Percentiles rank a stretch among this genome's conserved stretches.
Evolutionary conservation across 2,329 filamentous ascomycete species (phyloP).

Genomic region (Penicillium polonicum): DNA sequence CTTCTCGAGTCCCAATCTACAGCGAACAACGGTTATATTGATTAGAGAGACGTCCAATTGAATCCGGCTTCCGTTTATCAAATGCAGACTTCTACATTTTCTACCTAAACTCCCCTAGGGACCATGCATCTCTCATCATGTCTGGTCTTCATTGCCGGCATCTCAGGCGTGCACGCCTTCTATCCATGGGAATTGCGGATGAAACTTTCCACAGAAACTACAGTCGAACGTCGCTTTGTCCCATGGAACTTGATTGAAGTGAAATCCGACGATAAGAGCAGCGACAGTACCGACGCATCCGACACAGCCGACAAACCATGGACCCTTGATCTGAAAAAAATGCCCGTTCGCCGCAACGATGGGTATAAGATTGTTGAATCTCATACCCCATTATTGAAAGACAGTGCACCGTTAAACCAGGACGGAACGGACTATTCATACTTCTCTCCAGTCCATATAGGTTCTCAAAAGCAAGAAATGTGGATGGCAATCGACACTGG

Average conservation of each 20-base stretch:
- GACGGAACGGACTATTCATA: slow-evolving; percentile 57
- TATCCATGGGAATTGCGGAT: slow-evolving; percentile 41
- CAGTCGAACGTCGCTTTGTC: slow-evolving; percentile 34
- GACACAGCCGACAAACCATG: slow-evolving; percentile 16
- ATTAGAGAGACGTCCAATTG: neutral
- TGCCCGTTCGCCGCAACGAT: slow-evolving; percentile 48
- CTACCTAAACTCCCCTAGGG: slow-evolving; percentile 15
- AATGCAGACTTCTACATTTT: slow-evolving; percentile 8
- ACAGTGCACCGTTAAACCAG: slow-evolving; percentile 53
- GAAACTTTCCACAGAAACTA: slow-evolving; percentile 13
- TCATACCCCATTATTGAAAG: slow-evolving; percentile 40
- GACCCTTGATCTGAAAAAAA: slow-evolving; percentile 41
- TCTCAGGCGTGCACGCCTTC: slow-evolving; percentile 43
- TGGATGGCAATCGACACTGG: slow-evolving; percentile 57
- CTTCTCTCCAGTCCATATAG: slow-evolving; percentile 52
- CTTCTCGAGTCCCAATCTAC: neutral
- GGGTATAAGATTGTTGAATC: slow-evolving; percentile 47
- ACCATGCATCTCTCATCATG: slow-evolving; percentile 42
- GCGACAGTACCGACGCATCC: neutral
- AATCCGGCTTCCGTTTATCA: neutral
- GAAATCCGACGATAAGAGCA: slow-evolving; percentile 14
- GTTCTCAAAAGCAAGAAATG: slow-evolving; percentile 51
- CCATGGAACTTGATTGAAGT: slow-evolving; percentile 27
- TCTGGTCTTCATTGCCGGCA: slow-evolving; percentile 30
- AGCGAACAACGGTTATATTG: neutral